Base-by-base conservation (phyloP, 345 rosid genomes). In the Syzygium aromaticum region DNA sequence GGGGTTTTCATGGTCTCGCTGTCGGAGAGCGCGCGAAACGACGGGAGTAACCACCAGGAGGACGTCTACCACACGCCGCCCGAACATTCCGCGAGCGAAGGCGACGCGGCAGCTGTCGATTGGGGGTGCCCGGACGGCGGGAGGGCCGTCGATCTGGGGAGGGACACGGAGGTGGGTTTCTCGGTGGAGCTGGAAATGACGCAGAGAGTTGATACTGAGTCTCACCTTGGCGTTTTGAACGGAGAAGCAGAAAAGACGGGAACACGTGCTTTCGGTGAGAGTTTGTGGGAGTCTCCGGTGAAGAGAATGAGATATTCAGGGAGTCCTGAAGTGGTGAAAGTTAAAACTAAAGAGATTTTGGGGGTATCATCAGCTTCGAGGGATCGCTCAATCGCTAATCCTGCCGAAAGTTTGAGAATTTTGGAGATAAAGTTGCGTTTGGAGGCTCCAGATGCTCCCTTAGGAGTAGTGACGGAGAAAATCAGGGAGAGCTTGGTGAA, bases 161-260 rank as follows among this genome's bases (percentile, higher is more conserved):
- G 90, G 89, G 93, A 91, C 85, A 88, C 88, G 40, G 93, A 93
- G 85, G 16, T 88, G 88, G 93, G 90, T 88, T 90, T 83, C 85
- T 83, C 86, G 46, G 80, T 73, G 80, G 80, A 73, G 80, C 80
- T 73, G 82, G 93, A 90, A 86, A 85, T 85, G 84, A 86, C 90
- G 11, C 92, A 85, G 89, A 84, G 85, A 59, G 84, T 85, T 77
- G 91, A 77, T 15, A 16, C 77, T 6, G 87, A 86, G 84, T 85
- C 85, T 23, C 51, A 33, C 30, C 63, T 59, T 19, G 63, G 40
- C 89, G 90, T 51, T 59, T 56, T 86, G 85, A 30, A 40, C 21
- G 86, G 12, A 77, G 63, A 89, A 86, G 87, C 61, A 17, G 88
- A 84, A 19, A 51, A 78, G 73, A 10, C 10, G 80, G 19, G 80